A percentile compares a stretch with the other conserved stretches of the same genome.
Evolutionary conservation across 2,329 filamentous ascomycete species (phyloP).

Genomic region (Stromatinia cepivora): DNA sequence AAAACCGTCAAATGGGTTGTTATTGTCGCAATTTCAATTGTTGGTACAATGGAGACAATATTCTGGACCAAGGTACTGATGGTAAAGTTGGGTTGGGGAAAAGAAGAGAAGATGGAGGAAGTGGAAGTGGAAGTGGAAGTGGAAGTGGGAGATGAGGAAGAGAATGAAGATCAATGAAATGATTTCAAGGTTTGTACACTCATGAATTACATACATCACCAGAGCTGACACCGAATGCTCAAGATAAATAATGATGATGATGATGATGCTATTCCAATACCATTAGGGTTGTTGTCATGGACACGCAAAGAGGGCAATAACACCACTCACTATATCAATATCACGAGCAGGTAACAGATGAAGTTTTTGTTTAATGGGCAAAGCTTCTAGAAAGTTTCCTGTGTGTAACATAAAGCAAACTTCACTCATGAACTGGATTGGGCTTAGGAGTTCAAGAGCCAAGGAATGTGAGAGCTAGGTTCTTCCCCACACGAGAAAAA

Average conservation of each 20-base stretch:
- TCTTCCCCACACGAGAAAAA: not conserved
- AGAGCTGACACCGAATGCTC: not conserved
- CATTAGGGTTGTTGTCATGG: not conserved
- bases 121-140: not conserved
- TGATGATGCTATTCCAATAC: not conserved
- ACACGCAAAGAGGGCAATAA: not conserved
- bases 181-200: not conserved
- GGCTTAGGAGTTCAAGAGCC: no score
- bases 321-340: not conserved
- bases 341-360: not conserved
- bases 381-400: no score
- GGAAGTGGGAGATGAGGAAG: not conserved
- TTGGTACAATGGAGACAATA: constrained; percentile 24
- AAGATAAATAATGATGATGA: not conserved
- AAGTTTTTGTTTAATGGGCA: not conserved
- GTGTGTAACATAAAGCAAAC: no score
- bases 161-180: not conserved
- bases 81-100: constrained; percentile 20
- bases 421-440: no score
- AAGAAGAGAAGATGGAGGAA: constrained; percentile 4
- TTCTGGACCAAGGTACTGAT: constrained; percentile 1
- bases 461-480: not conserved
- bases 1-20: constrained; percentile 27
- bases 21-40: constrained; percentile 19
- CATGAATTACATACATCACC: not conserved